These are phyloP conservation scores for Parafenestella ontariensis DNA, from an alignment of 2,329 filamentous ascomycete genomes.

Conservation along the genomic window DNA sequence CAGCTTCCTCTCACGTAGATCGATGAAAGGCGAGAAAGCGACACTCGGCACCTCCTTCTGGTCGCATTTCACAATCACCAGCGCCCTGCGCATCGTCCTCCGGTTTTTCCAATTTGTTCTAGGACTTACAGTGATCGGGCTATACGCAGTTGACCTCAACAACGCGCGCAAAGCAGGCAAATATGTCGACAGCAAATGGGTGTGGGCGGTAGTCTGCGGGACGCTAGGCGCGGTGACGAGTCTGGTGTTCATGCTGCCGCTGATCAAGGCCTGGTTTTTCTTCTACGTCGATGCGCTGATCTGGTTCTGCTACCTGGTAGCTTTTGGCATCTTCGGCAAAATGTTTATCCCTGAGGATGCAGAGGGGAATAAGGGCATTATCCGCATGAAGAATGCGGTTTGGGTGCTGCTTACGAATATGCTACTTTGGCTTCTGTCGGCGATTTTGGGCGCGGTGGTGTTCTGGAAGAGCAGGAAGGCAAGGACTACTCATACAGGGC, in stretches of 20 bases:
- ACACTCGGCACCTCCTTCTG: constrained; percentile 28
- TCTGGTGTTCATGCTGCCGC: constrained; percentile 70
- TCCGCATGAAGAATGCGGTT: constrained; percentile 84
- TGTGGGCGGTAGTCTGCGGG: constrained; percentile 63
- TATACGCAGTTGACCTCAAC: constrained; percentile 61
- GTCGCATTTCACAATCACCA: constrained; percentile 25
- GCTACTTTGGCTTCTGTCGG: constrained; percentile 75
- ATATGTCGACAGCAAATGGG: constrained; percentile 48
- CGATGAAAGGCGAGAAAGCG: constrained; percentile 41
- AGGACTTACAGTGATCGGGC: constrained; percentile 76
- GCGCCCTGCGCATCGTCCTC: constrained; percentile 62
- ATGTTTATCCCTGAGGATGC: constrained; percentile 77
- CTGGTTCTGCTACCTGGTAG: constrained; percentile 76
- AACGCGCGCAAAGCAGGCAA: constrained; percentile 54
- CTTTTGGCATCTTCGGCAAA: constrained; percentile 84
- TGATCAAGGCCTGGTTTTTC: constrained; percentile 57
- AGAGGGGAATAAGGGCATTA: constrained; percentile 68
- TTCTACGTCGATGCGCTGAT: constrained; percentile 76
- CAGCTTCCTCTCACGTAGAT: constrained; percentile 39
- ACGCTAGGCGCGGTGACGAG: constrained; percentile 27
- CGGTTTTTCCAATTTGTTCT: constrained; percentile 80
- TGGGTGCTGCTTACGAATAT: constrained; percentile 81
- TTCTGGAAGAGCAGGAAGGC: constrained; percentile 57
- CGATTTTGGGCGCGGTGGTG: constrained; percentile 62
- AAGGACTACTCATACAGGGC: constrained; percentile 32